Evolutionary conservation across 768 basidiomycete genomes (phyloP).

Genomic region (Austroboletus festivus): DNA sequence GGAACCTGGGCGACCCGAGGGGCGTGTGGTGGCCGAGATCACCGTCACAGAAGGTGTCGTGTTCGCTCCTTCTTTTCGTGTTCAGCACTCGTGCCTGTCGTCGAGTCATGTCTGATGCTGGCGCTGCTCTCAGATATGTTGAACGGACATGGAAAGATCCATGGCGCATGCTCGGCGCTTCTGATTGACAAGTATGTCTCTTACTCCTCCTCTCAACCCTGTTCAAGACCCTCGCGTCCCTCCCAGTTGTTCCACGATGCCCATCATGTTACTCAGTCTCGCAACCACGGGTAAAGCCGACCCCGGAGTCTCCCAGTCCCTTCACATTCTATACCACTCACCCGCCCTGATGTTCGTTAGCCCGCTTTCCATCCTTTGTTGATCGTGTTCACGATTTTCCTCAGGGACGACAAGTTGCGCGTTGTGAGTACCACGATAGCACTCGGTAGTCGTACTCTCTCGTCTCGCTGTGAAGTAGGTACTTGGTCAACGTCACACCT

Average conservation of each 20-base stretch:
- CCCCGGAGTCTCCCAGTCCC: conserved; percentile 46
- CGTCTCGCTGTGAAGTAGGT: conserved; percentile 49
- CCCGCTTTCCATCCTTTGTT: not conserved
- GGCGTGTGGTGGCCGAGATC: conserved; percentile 43
- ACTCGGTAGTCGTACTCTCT: conserved; percentile 44
- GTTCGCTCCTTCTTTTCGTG: not conserved
- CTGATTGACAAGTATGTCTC: conserved; percentile 49
- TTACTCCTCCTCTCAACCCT: not conserved
- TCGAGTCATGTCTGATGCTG: not conserved
- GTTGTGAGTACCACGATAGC: conserved; percentile 52
- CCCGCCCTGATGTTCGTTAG: conserved; percentile 44
- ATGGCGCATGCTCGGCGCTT: conserved; percentile 55
- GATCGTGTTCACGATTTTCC: not conserved
- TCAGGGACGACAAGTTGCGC: conserved; percentile 48
- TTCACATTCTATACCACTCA: conserved; percentile 54
- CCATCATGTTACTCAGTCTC: conserved; percentile 35
- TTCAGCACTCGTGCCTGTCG: not conserved
- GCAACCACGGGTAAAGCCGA: conserved; percentile 27
- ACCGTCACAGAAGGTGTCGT: conserved; percentile 40
- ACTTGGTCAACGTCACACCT: not conserved
- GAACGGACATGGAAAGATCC: conserved; percentile 44
- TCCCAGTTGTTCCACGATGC: conserved; percentile 50
- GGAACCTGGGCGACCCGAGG: conserved; percentile 43
- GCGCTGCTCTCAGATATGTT: conserved; percentile 55
- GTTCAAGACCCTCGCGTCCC: not conserved